Conservation (phyloP, 2,329 filamentous ascomycete species). For the Epichloe brachyelytri region DNA sequence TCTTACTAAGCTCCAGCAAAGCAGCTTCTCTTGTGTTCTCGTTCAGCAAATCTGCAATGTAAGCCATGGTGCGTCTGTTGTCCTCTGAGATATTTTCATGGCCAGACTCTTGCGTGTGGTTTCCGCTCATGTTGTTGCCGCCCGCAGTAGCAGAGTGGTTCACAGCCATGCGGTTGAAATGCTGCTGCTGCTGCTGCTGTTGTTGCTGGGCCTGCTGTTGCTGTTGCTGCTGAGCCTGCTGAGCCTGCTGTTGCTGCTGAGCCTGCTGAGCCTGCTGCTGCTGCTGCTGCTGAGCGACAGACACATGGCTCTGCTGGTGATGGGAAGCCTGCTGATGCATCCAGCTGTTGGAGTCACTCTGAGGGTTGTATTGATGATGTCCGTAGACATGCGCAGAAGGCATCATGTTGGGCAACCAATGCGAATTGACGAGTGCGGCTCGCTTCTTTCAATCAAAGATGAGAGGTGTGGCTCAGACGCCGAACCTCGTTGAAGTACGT, state of each 20-base stretch:
- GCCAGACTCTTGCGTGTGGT: slow-evolving; percentile 39
- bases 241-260: slow-evolving; percentile 28
- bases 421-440: background rate
- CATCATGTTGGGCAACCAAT: slow-evolving; percentile 37
- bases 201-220: slow-evolving; percentile 21
- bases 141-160: slow-evolving; percentile 43
- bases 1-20: slow-evolving; percentile 92
- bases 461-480: no score
- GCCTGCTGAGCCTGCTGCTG: slow-evolving; percentile 22
- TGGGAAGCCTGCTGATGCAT: slow-evolving; percentile 53
- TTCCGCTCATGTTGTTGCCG: slow-evolving; percentile 27
- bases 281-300: slow-evolving; percentile 36
- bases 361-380: slow-evolving; percentile 53
- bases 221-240: slow-evolving; percentile 39
- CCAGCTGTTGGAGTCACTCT: slow-evolving; percentile 50
- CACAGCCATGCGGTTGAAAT: slow-evolving; percentile 62
- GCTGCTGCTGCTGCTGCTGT: slow-evolving; percentile 34
- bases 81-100: slow-evolving; percentile 72
- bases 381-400: slow-evolving; percentile 51
- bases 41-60: slow-evolving; percentile 84
- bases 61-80: slow-evolving; percentile 82
- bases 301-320: slow-evolving; percentile 45
- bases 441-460: no score
- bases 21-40: slow-evolving; percentile 80
- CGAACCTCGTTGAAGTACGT: no score